Conservation (phyloP, 345 rosid species). For the Excoecaria agallocha region DNA sequence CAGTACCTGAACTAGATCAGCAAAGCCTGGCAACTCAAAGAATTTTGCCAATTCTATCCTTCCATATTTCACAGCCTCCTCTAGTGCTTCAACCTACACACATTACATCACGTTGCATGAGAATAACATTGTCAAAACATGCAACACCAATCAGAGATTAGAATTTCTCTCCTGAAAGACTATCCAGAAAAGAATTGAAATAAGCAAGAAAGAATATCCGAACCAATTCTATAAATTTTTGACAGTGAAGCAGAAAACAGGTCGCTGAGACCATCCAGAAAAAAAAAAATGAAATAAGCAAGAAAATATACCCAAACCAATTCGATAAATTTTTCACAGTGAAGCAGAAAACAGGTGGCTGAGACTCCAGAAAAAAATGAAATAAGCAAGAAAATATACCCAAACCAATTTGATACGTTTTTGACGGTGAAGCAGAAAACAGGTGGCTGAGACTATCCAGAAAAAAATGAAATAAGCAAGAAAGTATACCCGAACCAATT, state of each 20-base stretch:
- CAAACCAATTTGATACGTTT: slow-evolving; percentile 83
- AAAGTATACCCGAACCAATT: slow-evolving; percentile 71
- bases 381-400: slow-evolving; percentile 40
- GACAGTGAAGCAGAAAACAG: slow-evolving; percentile 87
- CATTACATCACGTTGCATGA: background rate
- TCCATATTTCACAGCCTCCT: slow-evolving; percentile 77
- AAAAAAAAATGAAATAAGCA: slow-evolving; percentile 15
- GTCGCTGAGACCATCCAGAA: slow-evolving; percentile 42
- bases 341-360: slow-evolving; percentile 84
- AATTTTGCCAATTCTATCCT: slow-evolving; percentile 67
- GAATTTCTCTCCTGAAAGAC: slow-evolving; percentile 1
- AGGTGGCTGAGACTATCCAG: slow-evolving; percentile 47
- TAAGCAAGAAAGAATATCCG: slow-evolving; percentile 51
- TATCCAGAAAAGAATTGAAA: background rate
- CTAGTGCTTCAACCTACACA: slow-evolving; percentile 70
- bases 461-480: slow-evolving; percentile 12
- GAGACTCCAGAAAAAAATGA: slow-evolving; percentile 24
- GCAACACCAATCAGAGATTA: background rate
- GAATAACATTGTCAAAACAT: background rate
- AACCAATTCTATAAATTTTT: slow-evolving; percentile 80
- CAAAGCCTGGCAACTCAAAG: slow-evolving; percentile 50
- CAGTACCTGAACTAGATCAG: slow-evolving; percentile 67
- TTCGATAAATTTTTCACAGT: slow-evolving; percentile 87
- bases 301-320: slow-evolving; percentile 63
- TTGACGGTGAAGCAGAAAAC: slow-evolving; percentile 87